A percentile compares a stretch with the other conserved stretches of the same genome.
Evolutionary conservation across 768 basidiomycete species (phyloP).

Genomic region (Trametes elegans): DNA sequence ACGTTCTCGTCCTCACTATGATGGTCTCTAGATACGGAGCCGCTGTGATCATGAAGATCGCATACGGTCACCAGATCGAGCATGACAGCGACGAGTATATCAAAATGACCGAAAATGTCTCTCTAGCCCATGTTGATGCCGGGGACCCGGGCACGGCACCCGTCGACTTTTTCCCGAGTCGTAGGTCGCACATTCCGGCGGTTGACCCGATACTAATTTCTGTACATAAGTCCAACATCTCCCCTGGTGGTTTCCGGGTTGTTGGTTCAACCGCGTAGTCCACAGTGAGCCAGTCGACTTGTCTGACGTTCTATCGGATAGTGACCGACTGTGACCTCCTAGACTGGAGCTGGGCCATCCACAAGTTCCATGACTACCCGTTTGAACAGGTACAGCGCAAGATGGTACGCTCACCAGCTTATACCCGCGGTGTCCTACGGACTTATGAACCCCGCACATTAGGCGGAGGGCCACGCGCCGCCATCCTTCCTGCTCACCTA

Average conservation of each 20-base stretch:
- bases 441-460: background rate
- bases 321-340: background rate
- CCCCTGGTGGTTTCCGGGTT: constrained; percentile 20
- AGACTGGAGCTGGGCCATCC: constrained; percentile 18
- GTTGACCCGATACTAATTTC: background rate
- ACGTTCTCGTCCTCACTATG: background rate
- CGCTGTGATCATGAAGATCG: constrained; percentile 20
- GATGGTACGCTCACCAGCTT: background rate
- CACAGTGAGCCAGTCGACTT: constrained; percentile 18
- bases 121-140: constrained; percentile 13
- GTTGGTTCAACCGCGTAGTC: constrained; percentile 20
- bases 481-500: constrained; percentile 14
- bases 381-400: constrained; percentile 15
- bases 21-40: constrained; percentile 8
- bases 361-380: constrained; percentile 15
- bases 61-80: constrained; percentile 21
- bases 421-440: background rate
- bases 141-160: constrained; percentile 18
- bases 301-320: too few species aligned
- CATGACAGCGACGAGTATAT: constrained; percentile 18
- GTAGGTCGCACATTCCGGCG: background rate
- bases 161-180: constrained; percentile 18
- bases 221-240: constrained; percentile 15
- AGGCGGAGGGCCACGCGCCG: constrained; percentile 9
- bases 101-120: constrained; percentile 18